These are phyloP conservation scores for Blastobotrys ciferrii DNA, from an alignment of 1,139 yeast genomes.

Conservation along the genomic window DNA sequence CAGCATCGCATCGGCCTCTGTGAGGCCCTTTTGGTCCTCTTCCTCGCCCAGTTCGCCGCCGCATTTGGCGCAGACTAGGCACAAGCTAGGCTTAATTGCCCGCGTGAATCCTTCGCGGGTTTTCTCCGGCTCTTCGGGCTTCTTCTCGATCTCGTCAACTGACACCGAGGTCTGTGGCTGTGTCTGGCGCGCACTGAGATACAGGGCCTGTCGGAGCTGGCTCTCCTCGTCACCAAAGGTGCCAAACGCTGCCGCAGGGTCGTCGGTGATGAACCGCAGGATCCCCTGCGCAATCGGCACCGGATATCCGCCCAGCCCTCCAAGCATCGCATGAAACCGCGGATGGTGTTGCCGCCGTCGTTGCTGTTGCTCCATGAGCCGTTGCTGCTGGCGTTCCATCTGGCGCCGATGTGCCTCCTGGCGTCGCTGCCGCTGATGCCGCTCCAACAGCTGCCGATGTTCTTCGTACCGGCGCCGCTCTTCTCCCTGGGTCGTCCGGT, in stretches of 20 bases:
- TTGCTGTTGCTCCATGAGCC: background rate
- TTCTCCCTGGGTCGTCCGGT: no score
- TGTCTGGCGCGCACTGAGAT: slow-evolving; percentile 14
- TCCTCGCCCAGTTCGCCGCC: slow-evolving; percentile 72
- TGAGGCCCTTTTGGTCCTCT: slow-evolving; percentile 45
- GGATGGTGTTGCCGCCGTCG: background rate
- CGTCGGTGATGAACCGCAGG: background rate
- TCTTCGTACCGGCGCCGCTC: background rate
- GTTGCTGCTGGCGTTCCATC: background rate
- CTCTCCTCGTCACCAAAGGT: background rate
- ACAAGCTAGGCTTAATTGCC: slow-evolving; percentile 14
- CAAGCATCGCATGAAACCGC: background rate
- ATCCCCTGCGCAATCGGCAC: background rate
- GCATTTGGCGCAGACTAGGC: slow-evolving; percentile 61
- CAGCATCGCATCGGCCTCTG: slow-evolving; percentile 56
- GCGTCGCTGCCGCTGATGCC: background rate
- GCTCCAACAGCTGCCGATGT: background rate
- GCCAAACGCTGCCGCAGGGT: background rate
- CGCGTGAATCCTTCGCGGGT: slow-evolving; percentile 28
- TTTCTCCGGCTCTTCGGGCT: slow-evolving; percentile 20
- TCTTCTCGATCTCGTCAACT: slow-evolving; percentile 19
- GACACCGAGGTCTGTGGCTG: slow-evolving; percentile 13
- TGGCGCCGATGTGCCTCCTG: background rate
- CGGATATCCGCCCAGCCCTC: background rate
- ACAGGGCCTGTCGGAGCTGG: slow-evolving; percentile 15